phyloP scores from a whole-genome alignment of 805 yeast species.

The Brettanomyces naardenensis region DNA sequence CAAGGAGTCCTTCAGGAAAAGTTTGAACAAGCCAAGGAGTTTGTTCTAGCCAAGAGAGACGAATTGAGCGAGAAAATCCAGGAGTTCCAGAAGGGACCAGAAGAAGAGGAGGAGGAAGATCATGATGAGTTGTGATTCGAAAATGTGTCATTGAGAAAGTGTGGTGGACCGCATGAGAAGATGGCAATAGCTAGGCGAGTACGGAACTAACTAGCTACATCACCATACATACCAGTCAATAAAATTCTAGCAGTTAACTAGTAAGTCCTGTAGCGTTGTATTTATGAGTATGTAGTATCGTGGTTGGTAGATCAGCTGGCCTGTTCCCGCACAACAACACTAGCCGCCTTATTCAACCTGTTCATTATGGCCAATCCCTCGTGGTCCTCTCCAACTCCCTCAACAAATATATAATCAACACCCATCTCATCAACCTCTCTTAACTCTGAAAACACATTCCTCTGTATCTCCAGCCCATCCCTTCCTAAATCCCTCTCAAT shows the following conservation, averaged over 20 bases:
- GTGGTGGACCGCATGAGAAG: no score
- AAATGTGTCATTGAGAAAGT: not conserved
- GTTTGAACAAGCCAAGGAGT: constrained; percentile 61
- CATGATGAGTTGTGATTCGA: constrained; percentile 15
- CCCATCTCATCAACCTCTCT: constrained; percentile 60
- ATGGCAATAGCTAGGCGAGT: no score
- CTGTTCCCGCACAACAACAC: no score
- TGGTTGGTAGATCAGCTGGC: not conserved
- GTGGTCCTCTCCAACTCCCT: constrained; percentile 64
- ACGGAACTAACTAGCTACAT: no score
- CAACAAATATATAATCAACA: constrained; percentile 72
- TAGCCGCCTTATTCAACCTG: constrained; percentile 77
- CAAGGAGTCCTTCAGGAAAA: not conserved
- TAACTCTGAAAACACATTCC: constrained; percentile 62
- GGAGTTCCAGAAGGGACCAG: not conserved
- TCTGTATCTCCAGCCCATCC: constrained; percentile 56
- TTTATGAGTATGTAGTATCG: not conserved
- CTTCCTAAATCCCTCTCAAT: constrained; percentile 35
- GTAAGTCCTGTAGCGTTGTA: not conserved
- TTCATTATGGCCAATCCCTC: constrained; percentile 97
- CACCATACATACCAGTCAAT: not conserved
- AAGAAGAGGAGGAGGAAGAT: constrained; percentile 4
- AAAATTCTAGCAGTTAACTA: no score
- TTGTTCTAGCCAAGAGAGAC: constrained; percentile 53
- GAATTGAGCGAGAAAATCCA: not conserved